These are phyloP conservation scores for Leptodermis oblonga DNA, from an alignment of 257 asterid genomes.

Conservation along the genomic window DNA sequence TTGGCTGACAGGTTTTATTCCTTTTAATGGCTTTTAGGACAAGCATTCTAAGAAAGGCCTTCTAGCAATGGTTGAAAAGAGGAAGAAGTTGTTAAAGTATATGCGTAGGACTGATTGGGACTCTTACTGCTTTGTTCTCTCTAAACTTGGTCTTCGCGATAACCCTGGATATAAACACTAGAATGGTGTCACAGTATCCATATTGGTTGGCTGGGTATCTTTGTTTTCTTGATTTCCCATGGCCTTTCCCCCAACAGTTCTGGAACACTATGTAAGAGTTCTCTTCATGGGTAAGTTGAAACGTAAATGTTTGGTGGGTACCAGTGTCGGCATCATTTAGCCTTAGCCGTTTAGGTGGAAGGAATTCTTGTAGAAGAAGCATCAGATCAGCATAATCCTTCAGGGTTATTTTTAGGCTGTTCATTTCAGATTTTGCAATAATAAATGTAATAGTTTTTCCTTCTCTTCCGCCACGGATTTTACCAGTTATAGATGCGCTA, in stretches of 20 bases:
- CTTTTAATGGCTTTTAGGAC: constrained; percentile 43
- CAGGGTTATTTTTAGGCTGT: not conserved
- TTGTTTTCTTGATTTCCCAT: constrained; percentile 1
- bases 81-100: constrained; percentile 73
- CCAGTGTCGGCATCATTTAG: not conserved
- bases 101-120: constrained; percentile 82
- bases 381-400: not conserved
- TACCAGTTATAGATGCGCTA: too few relatives aligned
- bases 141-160: constrained; percentile 79
- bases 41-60: constrained; percentile 86
- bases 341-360: not conserved
- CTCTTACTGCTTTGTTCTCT: constrained; percentile 63
- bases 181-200: constrained; percentile 3
- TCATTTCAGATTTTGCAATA: not conserved
- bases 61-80: constrained; percentile 62
- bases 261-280: not conserved
- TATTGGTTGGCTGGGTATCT: not conserved
- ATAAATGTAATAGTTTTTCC: not conserved
- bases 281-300: not conserved
- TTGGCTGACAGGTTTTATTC: not conserved
- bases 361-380: not conserved
- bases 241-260: not conserved
- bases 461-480: not conserved
- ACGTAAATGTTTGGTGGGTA: not conserved
- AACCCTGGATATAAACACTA: constrained; percentile 53